Conservation (phyloP, 352 stramenopile species). For the Phytophthora pisi region DNA sequence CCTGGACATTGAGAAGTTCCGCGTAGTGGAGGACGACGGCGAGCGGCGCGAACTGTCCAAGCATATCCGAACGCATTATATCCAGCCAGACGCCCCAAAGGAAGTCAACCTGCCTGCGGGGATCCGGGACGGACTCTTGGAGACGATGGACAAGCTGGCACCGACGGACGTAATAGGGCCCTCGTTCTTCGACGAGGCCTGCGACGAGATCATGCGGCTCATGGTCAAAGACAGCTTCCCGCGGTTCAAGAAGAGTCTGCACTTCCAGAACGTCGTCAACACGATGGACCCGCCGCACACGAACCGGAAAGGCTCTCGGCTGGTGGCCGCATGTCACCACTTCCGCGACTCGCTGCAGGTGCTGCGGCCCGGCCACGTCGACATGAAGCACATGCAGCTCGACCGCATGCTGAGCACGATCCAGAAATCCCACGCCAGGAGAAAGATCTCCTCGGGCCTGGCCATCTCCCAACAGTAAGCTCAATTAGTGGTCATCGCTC, state of each 20-base stretch:
- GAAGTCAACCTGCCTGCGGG: constrained; percentile 73
- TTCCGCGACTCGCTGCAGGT: constrained; percentile 75
- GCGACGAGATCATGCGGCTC: constrained; percentile 80
- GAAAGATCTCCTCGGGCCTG: constrained; percentile 28
- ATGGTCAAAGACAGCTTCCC: constrained; percentile 85
- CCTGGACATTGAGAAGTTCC: constrained; percentile 68
- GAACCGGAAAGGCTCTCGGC: constrained; percentile 64
- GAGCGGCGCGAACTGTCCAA: constrained; percentile 40
- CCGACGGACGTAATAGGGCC: constrained; percentile 31
- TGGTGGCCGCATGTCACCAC: constrained; percentile 71
- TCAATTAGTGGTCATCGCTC: background rate
- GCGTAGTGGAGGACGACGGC: constrained; percentile 18
- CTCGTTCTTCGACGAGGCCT: constrained; percentile 63
- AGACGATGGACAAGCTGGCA: constrained; percentile 34
- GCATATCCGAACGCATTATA: constrained; percentile 64
- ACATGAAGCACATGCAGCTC: constrained; percentile 56
- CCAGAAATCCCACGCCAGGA: constrained; percentile 57
- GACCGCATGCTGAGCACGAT: constrained; percentile 77
- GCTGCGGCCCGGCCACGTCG: constrained; percentile 59
- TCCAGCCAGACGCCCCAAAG: constrained; percentile 58
- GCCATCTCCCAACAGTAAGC: constrained; percentile 12
- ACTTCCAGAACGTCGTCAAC: constrained; percentile 72
- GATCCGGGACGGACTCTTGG: constrained; percentile 52
- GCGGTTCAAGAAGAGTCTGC: constrained; percentile 76
- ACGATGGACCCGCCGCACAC: constrained; percentile 66